phyloP scores from a whole-genome alignment of 2,329 filamentous ascomycete genomes.

The Elsinoe arachidis region DNA sequence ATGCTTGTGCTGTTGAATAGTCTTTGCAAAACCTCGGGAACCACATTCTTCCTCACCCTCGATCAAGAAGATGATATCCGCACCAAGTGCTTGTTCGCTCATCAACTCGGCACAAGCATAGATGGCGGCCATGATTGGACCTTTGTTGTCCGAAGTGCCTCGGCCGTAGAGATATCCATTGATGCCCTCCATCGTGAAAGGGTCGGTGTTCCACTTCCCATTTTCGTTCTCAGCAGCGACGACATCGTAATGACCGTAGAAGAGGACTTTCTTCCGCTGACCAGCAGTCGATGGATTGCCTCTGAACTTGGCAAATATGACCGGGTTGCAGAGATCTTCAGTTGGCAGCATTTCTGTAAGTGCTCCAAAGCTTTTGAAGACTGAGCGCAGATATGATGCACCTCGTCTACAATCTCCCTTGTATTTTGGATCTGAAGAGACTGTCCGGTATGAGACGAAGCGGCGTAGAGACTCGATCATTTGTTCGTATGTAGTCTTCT shows the following conservation, averaged over 20 bases:
- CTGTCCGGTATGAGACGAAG: slow-evolving; percentile 84
- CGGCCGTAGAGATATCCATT: slow-evolving; percentile 92
- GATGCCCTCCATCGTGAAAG: slow-evolving; percentile 79
- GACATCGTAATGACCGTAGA: slow-evolving; percentile 98
- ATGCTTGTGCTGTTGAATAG: slow-evolving; percentile 68
- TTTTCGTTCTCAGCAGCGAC: slow-evolving; percentile 79
- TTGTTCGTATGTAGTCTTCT: slow-evolving; percentile 54
- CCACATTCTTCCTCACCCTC: slow-evolving; percentile 96
- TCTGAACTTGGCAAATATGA: slow-evolving; percentile 84
- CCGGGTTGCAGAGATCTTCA: slow-evolving; percentile 69
- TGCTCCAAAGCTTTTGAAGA: slow-evolving; percentile 88
- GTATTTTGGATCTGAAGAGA: slow-evolving; percentile 79
- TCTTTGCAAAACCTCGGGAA: slow-evolving; percentile 80
- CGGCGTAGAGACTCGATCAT: slow-evolving; percentile 59
- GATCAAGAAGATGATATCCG: slow-evolving; percentile 87
- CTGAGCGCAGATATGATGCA: slow-evolving; percentile 77
- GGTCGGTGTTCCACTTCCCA: slow-evolving; percentile 77
- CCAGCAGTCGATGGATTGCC: slow-evolving; percentile 60
- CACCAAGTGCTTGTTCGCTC: slow-evolving; percentile 71
- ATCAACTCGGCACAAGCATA: slow-evolving; percentile 87
- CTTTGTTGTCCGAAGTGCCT: slow-evolving; percentile 97
- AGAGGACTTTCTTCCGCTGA: slow-evolving; percentile 75
- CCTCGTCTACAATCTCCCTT: slow-evolving; percentile 87
- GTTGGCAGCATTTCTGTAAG: slow-evolving; percentile 85
- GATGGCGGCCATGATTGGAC: slow-evolving; percentile 84